Conservation (phyloP, 305 asterid species). For the Fraxinus floribunda region DNA sequence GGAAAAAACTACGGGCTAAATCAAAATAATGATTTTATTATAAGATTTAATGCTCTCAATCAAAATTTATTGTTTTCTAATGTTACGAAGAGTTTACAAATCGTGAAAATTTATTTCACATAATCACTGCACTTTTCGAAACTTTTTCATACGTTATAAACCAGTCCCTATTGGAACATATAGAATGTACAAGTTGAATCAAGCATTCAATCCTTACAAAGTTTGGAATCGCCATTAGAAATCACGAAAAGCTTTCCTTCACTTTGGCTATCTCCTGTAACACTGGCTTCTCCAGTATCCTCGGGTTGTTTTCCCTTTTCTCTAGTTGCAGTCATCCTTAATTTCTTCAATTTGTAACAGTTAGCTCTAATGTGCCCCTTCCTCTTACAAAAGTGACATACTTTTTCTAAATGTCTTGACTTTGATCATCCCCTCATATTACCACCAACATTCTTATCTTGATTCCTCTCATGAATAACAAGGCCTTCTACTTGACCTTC, state of each 20-base stretch:
- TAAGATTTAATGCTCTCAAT: no score
- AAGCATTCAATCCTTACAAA: neutral
- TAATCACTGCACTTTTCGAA: neutral
- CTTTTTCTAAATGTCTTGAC: neutral
- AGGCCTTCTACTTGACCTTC: neutral
- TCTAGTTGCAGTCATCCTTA: neutral
- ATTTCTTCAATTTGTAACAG: no score
- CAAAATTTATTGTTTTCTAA: no score
- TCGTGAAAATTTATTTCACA: no score
- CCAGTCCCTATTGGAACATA: neutral
- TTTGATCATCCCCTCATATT: neutral
- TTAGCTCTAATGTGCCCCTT: neutral
- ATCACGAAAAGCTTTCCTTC: neutral
- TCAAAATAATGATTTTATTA: no score
- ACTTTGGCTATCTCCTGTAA: neutral
- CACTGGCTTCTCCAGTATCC: no score
- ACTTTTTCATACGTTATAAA: no score
- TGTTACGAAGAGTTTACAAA: neutral
- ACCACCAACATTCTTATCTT: neutral
- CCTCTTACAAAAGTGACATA: neutral
- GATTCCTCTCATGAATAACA: neutral
- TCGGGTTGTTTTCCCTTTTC: neutral
- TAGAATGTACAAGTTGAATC: neutral
- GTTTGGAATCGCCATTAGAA: neutral
- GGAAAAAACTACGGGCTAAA: no score